Base-by-base conservation (phyloP, 805 yeast genomes). In the Yarrowia sp. region DNA sequence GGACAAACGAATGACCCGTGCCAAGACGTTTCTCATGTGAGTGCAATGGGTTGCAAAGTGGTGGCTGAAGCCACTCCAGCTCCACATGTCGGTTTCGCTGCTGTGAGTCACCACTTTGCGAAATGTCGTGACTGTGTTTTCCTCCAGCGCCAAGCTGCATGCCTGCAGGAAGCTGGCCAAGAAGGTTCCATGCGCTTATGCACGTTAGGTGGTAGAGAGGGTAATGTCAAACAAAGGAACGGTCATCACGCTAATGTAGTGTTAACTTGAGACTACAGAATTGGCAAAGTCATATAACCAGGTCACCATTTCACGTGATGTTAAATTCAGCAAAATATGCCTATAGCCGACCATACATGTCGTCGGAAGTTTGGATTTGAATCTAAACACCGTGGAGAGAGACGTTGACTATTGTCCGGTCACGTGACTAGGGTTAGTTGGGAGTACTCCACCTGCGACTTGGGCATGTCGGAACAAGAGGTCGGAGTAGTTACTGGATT, bases 221-320 rank as follows among this genome's bases (percentile, higher is more conserved):
- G 58, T 53, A 53, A 53, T 53, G 14, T 36, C 0, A 19, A 50
- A 35, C 41, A 50, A 53, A 5, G 43, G 43, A 38, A 53, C 43
- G 58, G 58, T 19, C 58, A 53, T 53, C 58, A 53, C 58, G 58
- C 58, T 53, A 53, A 53, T 53, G 58, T 53, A 53, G 35, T 8
- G 12, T 38, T 53, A 53, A 35, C 19, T 19, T 19, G 19, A 19
- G 19, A 19, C 19, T 19, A 19, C 19, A 19, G 19, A 19, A n/a
- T n/a, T n/a, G n/a, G n/a, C n/a, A n/a, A n/a, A 19, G 19, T 19
- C 19, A 19, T 19, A 19, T 19, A 19, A 19, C 19, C 19, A 1
- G 19, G 19, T 19, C 19, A 19, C 19, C 19, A 19, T 19, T 19
- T 43, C 48, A 43, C 48, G 48, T 43, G 48, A 43, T 35, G 10